Evolutionary conservation across 176 grass and related monocot species (phyloP).

Genomic region (Phragmites australis): DNA sequence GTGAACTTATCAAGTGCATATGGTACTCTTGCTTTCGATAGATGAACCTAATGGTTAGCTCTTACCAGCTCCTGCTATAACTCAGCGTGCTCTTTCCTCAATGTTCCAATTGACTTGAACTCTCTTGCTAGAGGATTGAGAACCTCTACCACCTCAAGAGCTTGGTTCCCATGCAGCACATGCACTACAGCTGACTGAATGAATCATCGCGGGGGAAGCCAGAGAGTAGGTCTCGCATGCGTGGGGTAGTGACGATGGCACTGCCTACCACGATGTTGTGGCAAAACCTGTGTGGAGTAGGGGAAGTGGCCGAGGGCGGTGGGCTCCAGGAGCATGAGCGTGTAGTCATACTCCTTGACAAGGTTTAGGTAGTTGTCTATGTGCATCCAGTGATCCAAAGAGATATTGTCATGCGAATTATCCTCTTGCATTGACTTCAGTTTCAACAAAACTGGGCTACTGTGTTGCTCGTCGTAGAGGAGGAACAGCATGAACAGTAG

Average conservation of each 20-base stretch:
- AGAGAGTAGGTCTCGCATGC: no score
- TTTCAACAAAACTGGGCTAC: background rate
- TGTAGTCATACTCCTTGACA: no score
- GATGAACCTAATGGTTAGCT: slow-evolving; percentile 79
- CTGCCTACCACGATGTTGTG: no score
- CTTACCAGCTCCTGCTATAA: slow-evolving; percentile 67
- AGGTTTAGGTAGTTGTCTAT: no score
- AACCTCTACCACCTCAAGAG: slow-evolving; percentile 95
- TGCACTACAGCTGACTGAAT: no score
- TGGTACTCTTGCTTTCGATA: slow-evolving; percentile 74
- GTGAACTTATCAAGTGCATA: slow-evolving; percentile 75
- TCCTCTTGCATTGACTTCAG: background rate
- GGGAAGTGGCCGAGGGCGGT: no score
- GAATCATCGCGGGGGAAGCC: no score
- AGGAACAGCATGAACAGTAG: background rate
- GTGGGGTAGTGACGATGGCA: no score
- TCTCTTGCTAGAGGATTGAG: slow-evolving; percentile 89
- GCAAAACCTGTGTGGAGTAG: no score
- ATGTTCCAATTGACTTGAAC: slow-evolving; percentile 81
- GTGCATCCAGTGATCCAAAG: no score
- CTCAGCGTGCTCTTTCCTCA: slow-evolving; percentile 86
- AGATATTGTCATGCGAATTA: background rate
- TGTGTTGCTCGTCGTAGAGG: background rate
- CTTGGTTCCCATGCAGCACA: no score
- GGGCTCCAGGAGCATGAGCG: no score